Base-by-base conservation (phyloP, 768 basidiomycete species). In the Ephemerocybe angulata region DNA sequence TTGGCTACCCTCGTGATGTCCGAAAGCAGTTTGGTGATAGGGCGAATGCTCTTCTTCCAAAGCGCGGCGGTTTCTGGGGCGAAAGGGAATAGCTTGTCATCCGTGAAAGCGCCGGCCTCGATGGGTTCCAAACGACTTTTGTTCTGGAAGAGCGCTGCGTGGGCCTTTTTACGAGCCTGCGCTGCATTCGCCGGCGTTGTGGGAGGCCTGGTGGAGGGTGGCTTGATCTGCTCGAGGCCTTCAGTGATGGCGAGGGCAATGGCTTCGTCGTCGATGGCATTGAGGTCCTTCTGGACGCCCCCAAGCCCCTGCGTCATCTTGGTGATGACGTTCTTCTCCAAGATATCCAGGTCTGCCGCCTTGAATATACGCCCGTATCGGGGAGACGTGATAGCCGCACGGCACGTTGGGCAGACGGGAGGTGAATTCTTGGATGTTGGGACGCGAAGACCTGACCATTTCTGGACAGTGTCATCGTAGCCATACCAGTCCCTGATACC, bases 321-420 rank as follows among this genome's bases (percentile, higher is more conserved):
- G 31, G 71, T 72, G 0, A 80, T 79, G 21, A 86, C 74, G 55
- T 87, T 87, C 54, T 76, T 75, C 62, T 88, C 87, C 52, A 87
- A 60, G 6, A 88, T 80, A 57, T 87, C 86, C 43, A 90, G 68
- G 43, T 79, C 74, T 0, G 85, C 83, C 7, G 81, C 76, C 63
- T 88, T 89, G 62, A 74, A 76, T 31, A 81, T 67, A 3, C 85
- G 77, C 6, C 84, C 80, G 58, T 89, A 88, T 3, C 86, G 78
- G 3, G 74, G 77, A 2, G 80, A 71, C 1, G 77, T 82, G 55
- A 89, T 82, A 1, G 78, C 72, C 4, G 69, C 60, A 29, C 85
- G 80, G 63, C 87, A 89, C 4, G 77, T 79, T 0, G 87, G 87
- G 57, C 88, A 89, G 0, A 73, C 68, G 0, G 85, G 84, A 1